phyloP scores from a whole-genome alignment of 176 grass and related monocot species.

The Metroxylon sagu region DNA sequence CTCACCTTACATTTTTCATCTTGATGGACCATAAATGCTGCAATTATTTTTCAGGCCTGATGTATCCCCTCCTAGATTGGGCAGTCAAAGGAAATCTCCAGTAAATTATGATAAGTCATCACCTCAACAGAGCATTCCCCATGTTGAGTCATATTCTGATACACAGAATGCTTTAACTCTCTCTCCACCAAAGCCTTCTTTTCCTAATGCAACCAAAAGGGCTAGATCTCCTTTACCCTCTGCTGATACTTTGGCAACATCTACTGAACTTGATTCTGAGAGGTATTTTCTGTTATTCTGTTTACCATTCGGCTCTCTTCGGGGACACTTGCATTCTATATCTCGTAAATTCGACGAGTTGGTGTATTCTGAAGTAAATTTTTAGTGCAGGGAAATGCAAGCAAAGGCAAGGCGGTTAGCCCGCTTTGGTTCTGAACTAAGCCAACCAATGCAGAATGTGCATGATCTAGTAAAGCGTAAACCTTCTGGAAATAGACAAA shows the following conservation, averaged over 20 bases:
- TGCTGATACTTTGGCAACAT: constrained; percentile 15
- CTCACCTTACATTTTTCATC: constrained; percentile 4
- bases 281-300: constrained; percentile 26
- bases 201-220: constrained; percentile 26
- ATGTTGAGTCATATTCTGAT: constrained; percentile 16
- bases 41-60: constrained; percentile 33
- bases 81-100: constrained; percentile 21
- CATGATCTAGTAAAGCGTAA: constrained; percentile 36
- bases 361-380: not conserved
- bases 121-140: constrained; percentile 23
- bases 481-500: constrained; percentile 30
- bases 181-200: constrained; percentile 36
- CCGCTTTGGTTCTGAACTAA: constrained; percentile 75
- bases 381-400: constrained; percentile 50
- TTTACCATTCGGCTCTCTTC: not conserved
- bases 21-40: not conserved
- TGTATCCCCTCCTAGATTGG: constrained; percentile 12
- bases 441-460: constrained; percentile 42
- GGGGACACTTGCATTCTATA: not conserved
- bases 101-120: constrained; percentile 18
- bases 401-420: constrained; percentile 81
- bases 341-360: not conserved
- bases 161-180: constrained; percentile 14
- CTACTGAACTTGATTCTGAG: constrained; percentile 33
- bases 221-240: constrained; percentile 6